phyloP scores from a whole-genome alignment of 2,329 filamentous ascomycete species.

The Neopestalotiopsis clavispora region DNA sequence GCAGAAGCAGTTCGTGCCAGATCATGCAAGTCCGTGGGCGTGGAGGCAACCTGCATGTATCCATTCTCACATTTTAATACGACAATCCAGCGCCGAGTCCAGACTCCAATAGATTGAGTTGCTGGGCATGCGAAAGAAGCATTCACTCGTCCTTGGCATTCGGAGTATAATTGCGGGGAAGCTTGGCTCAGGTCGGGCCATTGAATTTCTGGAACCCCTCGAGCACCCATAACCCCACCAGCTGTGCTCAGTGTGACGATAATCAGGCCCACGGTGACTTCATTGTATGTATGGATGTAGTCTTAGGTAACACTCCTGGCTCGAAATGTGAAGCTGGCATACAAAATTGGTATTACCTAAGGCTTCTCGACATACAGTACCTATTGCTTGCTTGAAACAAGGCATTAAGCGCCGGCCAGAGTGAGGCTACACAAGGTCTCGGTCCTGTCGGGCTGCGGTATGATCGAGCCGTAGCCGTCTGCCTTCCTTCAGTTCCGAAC shows the following conservation, averaged over 20 bases:
- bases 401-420: background rate
- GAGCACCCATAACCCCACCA: background rate
- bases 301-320: background rate
- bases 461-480: background rate
- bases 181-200: background rate
- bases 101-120: no score
- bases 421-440: background rate
- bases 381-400: background rate
- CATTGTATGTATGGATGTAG: background rate
- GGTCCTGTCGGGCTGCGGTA: background rate
- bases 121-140: background rate
- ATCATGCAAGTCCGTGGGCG: background rate
- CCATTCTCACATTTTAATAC: background rate
- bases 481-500: background rate
- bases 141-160: background rate
- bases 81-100: background rate
- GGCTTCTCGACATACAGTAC: no score
- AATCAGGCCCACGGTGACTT: slow-evolving; percentile 4
- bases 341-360: no score
- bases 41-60: background rate
- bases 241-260: background rate
- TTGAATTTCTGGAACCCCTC: background rate
- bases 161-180: slow-evolving; percentile 11
- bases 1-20: background rate
- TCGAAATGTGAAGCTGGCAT: background rate